Base-by-base conservation (phyloP, 495 filamentous ascomycete species). In the Tuber calosporum region DNA sequence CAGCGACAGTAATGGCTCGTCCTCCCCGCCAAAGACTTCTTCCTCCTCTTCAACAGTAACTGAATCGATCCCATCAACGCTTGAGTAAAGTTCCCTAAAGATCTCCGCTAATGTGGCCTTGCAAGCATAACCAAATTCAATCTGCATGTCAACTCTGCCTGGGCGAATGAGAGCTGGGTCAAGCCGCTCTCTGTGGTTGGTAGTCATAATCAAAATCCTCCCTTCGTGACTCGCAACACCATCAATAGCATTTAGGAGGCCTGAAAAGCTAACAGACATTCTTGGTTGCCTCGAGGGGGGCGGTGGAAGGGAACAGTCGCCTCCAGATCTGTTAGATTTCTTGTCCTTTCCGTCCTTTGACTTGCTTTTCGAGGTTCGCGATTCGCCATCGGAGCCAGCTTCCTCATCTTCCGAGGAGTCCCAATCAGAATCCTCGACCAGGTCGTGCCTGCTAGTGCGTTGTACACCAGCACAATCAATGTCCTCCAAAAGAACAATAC, bases 151-250 rank as follows among this genome's bases (percentile, higher is more conserved):
- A 13, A 95, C 89, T 22, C 92, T 87, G 0, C 92, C 92, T 17
- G 90, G 90, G 0, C 92, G 88, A 71, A 93, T 89, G 4, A 95
- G 85, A 0, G 92, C 91, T 48, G 88, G 84, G 77, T 95, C 92
- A 0, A 95, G 85, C 74, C 90, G 90, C 43, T 93, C 90, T 0
- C 88, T 78, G 78, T 93, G 90, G 78, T 95, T 95, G 67, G 92
- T 93, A 3, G 91, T 94, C 91, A 95, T 94, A 75, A 95, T 90
- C 13, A 94, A 85, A 26, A 94, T 87, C 7, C 91, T 87, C 19
- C 92, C 92, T 81, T 94, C 91, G 70, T 88, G 88, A 1, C 88
- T 88, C 11, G 90, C 89, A n/a, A 93, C 90, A 22, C 92, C 92
- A 76, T 94, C 92, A 41, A 95, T 86, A 42, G 91, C 91, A 76